phyloP scores from a whole-genome alignment of 225 moss, liverwort and hornwort genomes.

The Pseudoscleropodium purum region DNA sequence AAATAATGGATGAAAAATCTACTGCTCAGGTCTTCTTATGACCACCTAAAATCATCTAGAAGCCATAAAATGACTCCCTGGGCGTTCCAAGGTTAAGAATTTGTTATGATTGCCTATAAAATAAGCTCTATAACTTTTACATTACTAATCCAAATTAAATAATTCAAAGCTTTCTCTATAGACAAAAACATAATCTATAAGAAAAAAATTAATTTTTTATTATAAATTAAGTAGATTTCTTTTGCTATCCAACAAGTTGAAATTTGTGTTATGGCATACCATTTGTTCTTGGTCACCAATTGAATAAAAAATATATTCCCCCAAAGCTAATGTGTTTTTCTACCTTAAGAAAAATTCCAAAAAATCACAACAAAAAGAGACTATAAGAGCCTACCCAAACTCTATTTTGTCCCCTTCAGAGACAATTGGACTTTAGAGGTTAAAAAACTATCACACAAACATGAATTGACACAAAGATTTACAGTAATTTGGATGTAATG shows the following conservation, averaged over 20 bases:
- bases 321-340: not conserved
- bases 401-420: rapidly evolving
- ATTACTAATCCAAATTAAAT: not conserved
- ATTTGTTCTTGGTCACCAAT: rapidly evolving
- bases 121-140: not conserved
- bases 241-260: rapidly evolving
- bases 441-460: not conserved
- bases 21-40: too few relatives aligned
- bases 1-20: too few relatives aligned
- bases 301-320: not conserved
- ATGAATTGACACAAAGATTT: not conserved
- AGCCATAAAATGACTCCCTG: too few relatives aligned
- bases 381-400: rapidly evolving
- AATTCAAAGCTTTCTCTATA: not conserved
- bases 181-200: not conserved
- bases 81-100: too few relatives aligned
- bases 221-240: not conserved
- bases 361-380: not conserved
- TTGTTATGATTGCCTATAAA: rapidly evolving
- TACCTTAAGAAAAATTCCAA: not conserved
- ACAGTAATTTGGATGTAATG: not conserved
- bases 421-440: not conserved
- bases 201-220: rapidly evolving
- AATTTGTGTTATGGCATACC: too few relatives aligned
- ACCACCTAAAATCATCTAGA: too few relatives aligned